Conservation (phyloP, 352 stramenopile genomes). For the Achlya hypogyna region DNA sequence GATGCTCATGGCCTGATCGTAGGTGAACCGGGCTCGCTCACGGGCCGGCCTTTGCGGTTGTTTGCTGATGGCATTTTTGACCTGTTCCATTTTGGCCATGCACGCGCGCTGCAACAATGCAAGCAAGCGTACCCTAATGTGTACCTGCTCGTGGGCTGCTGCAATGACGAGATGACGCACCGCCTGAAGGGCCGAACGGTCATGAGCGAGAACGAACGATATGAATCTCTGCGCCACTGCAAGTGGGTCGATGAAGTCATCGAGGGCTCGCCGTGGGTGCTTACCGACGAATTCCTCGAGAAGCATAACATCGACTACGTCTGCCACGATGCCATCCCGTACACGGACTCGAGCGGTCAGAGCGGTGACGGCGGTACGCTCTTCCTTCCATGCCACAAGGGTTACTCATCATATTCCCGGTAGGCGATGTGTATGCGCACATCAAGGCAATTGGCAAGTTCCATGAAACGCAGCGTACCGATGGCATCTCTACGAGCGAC, state of each 20-base stretch:
- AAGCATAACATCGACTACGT: constrained; percentile 84
- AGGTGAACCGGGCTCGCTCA: constrained; percentile 59
- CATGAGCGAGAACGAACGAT: constrained; percentile 83
- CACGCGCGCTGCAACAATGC: constrained; percentile 71
- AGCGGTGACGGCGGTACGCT: constrained; percentile 34
- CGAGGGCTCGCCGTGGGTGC: constrained; percentile 79
- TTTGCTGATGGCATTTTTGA: constrained; percentile 87
- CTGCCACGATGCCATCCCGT: constrained; percentile 82
- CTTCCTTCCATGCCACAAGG: not conserved
- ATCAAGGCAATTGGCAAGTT: constrained; percentile 85
- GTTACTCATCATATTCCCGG: not conserved
- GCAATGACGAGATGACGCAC: constrained; percentile 80
- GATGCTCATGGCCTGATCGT: not conserved
- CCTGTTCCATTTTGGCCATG: constrained; percentile 84
- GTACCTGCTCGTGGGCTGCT: constrained; percentile 77
- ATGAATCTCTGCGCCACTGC: constrained; percentile 76
- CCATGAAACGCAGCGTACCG: constrained; percentile 71
- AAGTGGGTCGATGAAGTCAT: constrained; percentile 84
- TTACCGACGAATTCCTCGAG: constrained; percentile 75
- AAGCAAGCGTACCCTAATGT: constrained; percentile 82
- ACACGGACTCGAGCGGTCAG: constrained; percentile 65
- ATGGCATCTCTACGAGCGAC: constrained; percentile 84
- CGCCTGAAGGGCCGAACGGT: constrained; percentile 82
- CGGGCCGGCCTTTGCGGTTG: constrained; percentile 63
- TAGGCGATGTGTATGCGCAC: constrained; percentile 69